These are phyloP conservation scores for Hygrophoropsis aurantiaca DNA, from an alignment of 768 basidiomycete genomes.

Conservation along the genomic window DNA sequence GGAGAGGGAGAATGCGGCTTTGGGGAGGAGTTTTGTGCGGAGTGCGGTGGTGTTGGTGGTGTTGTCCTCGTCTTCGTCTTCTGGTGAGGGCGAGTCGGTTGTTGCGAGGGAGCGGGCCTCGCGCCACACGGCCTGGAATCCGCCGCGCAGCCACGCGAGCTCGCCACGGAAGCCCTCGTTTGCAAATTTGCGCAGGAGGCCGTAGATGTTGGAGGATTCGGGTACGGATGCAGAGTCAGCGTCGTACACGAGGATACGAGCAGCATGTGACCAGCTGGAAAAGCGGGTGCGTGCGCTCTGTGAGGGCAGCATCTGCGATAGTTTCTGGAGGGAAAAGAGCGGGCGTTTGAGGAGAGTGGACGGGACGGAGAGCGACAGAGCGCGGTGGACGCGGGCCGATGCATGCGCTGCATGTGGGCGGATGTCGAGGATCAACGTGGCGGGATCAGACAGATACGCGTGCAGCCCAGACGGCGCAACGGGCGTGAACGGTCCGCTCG, in stretches of 20 bases:
- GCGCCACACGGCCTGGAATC: conserved; percentile 70
- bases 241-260: conserved; percentile 81
- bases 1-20: conserved; percentile 59
- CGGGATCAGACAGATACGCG: conserved; percentile 30
- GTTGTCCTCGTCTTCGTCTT: conserved; percentile 48
- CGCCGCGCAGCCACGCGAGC: conserved; percentile 80
- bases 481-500: conserved; percentile 18
- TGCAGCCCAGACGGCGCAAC: conserved; percentile 31
- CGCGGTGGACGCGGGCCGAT: conserved; percentile 60
- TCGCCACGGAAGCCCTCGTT: conserved; percentile 58
- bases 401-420: conserved; percentile 77
- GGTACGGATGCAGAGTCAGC: conserved; percentile 65
- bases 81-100: conserved; percentile 45
- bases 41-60: conserved; percentile 31
- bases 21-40: conserved; percentile 60
- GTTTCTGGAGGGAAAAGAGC: conserved; percentile 74
- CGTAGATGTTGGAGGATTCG: conserved; percentile 67
- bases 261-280: conserved; percentile 53
- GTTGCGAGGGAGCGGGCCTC: conserved; percentile 55
- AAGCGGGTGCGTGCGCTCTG: conserved; percentile 57
- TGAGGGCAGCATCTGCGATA: conserved; percentile 80
- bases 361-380: conserved; percentile 87
- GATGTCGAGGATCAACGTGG: conserved; percentile 79
- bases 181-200: conserved; percentile 75
- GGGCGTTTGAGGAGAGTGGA: conserved; percentile 93